Conservation (phyloP, 139 green algal species). For the Coelastrella sp. region DNA sequence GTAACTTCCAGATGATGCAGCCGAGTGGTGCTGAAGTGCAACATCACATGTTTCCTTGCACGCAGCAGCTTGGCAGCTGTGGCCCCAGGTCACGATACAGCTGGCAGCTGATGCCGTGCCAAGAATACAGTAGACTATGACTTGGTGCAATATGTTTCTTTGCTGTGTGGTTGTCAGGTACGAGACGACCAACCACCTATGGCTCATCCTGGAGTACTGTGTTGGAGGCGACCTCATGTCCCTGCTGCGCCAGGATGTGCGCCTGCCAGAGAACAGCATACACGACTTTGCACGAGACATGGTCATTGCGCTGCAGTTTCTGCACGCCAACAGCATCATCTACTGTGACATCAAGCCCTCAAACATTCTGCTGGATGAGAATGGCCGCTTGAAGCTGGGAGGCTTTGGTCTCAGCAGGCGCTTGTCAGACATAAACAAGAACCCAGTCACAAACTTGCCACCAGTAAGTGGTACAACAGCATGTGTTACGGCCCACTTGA, state of each 20-base stretch:
- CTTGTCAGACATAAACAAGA: conserved; percentile 87
- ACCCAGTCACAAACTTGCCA: conserved; percentile 59
- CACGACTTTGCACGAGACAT: conserved; percentile 90
- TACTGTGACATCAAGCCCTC: conserved; percentile 96
- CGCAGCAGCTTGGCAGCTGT: too few species aligned
- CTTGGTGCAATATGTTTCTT: too few species aligned
- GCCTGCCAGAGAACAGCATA: conserved; percentile 88
- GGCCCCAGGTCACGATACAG: not conserved
- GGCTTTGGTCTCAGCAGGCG: conserved; percentile 89
- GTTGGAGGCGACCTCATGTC: conserved; percentile 93
- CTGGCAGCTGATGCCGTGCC: not conserved
- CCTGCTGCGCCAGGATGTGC: conserved; percentile 85
- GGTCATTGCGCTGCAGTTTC: conserved; percentile 75
- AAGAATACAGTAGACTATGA: not conserved
- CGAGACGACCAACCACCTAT: conserved; percentile 96
- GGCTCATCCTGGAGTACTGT: conserved; percentile 99
- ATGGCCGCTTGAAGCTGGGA: conserved; percentile 93
- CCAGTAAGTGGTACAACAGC: conserved; percentile 3
- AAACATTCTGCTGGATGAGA: conserved; percentile 96
- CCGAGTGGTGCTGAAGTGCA: too few species aligned
- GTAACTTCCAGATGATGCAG: too few species aligned
- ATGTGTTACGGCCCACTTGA: not conserved
- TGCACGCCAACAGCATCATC: conserved; percentile 87
- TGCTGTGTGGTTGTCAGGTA: conserved; percentile 75
- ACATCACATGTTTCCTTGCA: too few species aligned